Evolutionary conservation across 768 basidiomycete species (phyloP).

Genomic region (Sutorius australiensis): DNA sequence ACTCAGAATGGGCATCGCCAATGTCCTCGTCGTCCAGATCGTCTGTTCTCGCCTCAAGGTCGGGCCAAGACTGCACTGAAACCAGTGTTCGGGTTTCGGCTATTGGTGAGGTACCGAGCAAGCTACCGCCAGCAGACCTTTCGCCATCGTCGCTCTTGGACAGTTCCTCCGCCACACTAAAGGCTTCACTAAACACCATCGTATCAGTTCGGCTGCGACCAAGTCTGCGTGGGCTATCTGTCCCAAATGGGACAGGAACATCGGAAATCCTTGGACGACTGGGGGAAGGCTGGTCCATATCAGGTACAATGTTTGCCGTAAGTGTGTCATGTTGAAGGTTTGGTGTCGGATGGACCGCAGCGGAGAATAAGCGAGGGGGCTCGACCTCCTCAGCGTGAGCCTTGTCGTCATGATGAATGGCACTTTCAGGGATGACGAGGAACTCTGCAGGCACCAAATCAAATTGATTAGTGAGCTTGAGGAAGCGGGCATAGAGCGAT

Average conservation of each 20-base stretch:
- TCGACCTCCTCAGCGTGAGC: constrained; percentile 32
- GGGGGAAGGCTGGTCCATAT: constrained; percentile 5
- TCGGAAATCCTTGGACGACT: constrained; percentile 22
- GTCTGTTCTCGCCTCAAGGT: constrained; percentile 12
- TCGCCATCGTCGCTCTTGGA: constrained; percentile 18
- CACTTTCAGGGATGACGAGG: constrained; percentile 66
- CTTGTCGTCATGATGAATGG: constrained; percentile 30
- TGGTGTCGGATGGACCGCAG: constrained; percentile 34
- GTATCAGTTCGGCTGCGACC: constrained; percentile 67
- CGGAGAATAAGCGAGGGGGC: constrained; percentile 39
- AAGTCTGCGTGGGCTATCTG: constrained; percentile 41
- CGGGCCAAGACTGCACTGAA: constrained; percentile 8
- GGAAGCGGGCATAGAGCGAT: constrained; percentile 85
- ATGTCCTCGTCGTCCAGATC: constrained; percentile 25
- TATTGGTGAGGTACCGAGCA: constrained; percentile 12
- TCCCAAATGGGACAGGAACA: constrained; percentile 11
- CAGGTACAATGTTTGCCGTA: constrained; percentile 6
- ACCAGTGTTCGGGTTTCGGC: constrained; percentile 10
- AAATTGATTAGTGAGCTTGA: constrained; percentile 75
- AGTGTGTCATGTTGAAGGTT: constrained; percentile 10
- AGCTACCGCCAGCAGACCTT: background rate
- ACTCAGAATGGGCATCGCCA: constrained; percentile 21
- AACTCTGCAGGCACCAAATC: constrained; percentile 81
- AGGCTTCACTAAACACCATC: constrained; percentile 60
- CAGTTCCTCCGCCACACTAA: constrained; percentile 38